These are phyloP conservation scores for Artemisia argyi DNA, from an alignment of 129 eudicot genomes.

Conservation along the genomic window DNA sequence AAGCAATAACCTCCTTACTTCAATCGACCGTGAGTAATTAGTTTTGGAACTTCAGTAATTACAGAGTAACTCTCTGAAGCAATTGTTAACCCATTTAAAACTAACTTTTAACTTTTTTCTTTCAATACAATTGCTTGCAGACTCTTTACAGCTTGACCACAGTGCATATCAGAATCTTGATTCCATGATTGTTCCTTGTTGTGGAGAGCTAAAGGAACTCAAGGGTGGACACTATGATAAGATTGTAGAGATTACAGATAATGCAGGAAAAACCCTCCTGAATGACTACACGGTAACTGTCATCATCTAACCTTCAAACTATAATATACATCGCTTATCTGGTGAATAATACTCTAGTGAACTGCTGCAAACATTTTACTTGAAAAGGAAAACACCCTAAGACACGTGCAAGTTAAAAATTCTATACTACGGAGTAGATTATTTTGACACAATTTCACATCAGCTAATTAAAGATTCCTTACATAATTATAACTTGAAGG, in stretches of 20 bases:
- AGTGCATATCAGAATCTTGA: constrained; percentile 83
- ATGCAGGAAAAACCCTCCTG: constrained; percentile 89
- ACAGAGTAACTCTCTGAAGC: background rate
- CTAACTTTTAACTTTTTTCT: background rate
- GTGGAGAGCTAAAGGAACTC: constrained; percentile 79
- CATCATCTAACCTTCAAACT: background rate
- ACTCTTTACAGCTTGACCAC: constrained; percentile 83
- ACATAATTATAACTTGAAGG: too few relatives aligned
- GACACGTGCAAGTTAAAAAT: too few relatives aligned
- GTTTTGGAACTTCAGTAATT: background rate
- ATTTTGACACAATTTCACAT: too few relatives aligned
- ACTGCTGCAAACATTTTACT: too few relatives aligned
- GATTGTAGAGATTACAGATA: constrained; percentile 80
- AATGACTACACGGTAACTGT: constrained; percentile 80
- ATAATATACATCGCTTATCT: background rate
- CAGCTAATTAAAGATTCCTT: too few relatives aligned
- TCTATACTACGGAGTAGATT: too few relatives aligned
- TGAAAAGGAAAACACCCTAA: too few relatives aligned
- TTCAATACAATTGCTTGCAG: constrained; percentile 38
- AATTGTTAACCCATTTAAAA: background rate
- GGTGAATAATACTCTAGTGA: background rate
- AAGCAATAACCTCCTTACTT: constrained; percentile 69
- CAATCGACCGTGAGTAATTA: constrained; percentile 71
- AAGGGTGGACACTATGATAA: constrained; percentile 83
- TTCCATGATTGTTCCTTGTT: constrained; percentile 88